Base-by-base conservation (phyloP, 2,329 filamentous ascomycete genomes). In the Arthrobotrys sphaeroides region DNA sequence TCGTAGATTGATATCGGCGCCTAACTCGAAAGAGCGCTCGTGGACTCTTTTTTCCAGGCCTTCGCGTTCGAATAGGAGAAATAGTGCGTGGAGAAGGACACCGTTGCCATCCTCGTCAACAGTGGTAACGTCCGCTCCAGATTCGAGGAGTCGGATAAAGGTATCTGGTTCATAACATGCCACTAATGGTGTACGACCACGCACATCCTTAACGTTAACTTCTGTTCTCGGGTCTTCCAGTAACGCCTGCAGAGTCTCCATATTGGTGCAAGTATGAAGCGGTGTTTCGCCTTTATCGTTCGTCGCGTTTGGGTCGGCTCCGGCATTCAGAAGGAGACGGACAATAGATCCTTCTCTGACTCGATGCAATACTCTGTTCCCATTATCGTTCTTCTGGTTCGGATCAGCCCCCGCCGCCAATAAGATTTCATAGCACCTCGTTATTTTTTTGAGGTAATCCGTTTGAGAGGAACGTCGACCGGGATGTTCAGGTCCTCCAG, bases 61-160 rank as follows among this genome's bases (percentile, higher is more conserved):
- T 18, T 33, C 57, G 5, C 20, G 7, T n/a, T 47, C 12, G 6
- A 59, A 16, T 13, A 59, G 22, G 16, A 9, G 4, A 9, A 10
- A 16, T 3, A 59, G 28, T 3, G 28, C 9, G 18, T 40, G 33
- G 40, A 22, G 26, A 24, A 59, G 40, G 53, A 38, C 31, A 40
- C 53, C 53, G 18, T 78, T 77, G 10, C 79, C 79, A 0, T 65
- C 9, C 2, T 69, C 33, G 51, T 81, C 78, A 20, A 69, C 69
- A 3, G 69, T 68, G 13, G 70, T 55, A 0, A 74, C 18, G 22
- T 81, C 77, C n/a, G 77, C 73, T 0, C 77, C 77, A 6, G 79
- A 13, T 13, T 61, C 57, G 5, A 69, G 43, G 9, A 60, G 31
- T 42, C 20, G 73, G 3, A 49, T 31, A 2, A 74, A 72, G 26